Evolutionary conservation across 352 stramenopile species (phyloP).

Genomic region (Pythium grandisporangium): DNA sequence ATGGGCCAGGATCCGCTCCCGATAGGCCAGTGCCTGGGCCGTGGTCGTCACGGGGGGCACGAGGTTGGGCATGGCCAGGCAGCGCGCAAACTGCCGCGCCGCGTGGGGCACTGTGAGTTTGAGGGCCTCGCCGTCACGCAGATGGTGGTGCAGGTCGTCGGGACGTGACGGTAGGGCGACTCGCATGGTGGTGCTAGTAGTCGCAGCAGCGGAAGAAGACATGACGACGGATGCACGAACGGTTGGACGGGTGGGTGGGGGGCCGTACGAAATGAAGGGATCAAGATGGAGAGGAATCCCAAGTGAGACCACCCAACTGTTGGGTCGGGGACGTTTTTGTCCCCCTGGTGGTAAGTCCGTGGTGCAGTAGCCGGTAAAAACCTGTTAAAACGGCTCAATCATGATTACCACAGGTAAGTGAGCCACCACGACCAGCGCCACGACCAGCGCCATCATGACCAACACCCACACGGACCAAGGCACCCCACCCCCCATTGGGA

Average conservation of each 20-base stretch:
- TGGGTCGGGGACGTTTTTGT: too few species aligned
- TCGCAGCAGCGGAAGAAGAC: background rate
- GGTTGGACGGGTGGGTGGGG: too few species aligned
- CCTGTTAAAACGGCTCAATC: too few species aligned
- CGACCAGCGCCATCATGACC: too few species aligned
- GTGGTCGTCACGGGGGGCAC: slow-evolving; percentile 95
- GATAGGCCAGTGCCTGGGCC: slow-evolving; percentile 92
- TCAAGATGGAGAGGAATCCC: slow-evolving; percentile 1
- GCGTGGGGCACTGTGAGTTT: slow-evolving; percentile 75
- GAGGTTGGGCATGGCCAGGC: slow-evolving; percentile 99
- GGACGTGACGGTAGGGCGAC: slow-evolving; percentile 20
- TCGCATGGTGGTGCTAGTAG: background rate
- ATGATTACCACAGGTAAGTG: too few species aligned
- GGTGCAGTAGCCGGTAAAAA: too few species aligned
- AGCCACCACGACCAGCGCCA: too few species aligned
- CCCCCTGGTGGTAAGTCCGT: too few species aligned
- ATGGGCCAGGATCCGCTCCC: slow-evolving; percentile 88
- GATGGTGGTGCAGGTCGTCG: slow-evolving; percentile 98
- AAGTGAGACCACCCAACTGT: too few species aligned
- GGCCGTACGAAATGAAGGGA: background rate
- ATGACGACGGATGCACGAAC: too few species aligned
- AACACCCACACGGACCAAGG: too few species aligned
- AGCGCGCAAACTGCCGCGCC: slow-evolving; percentile 74
- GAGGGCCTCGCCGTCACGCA: slow-evolving; percentile 89
- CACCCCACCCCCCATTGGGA: too few species aligned